Percentiles rank a stretch among this genome's conserved stretches.
phyloP scores from a whole-genome alignment of 2,329 filamentous ascomycete genomes.

The Leptographium procerum region DNA sequence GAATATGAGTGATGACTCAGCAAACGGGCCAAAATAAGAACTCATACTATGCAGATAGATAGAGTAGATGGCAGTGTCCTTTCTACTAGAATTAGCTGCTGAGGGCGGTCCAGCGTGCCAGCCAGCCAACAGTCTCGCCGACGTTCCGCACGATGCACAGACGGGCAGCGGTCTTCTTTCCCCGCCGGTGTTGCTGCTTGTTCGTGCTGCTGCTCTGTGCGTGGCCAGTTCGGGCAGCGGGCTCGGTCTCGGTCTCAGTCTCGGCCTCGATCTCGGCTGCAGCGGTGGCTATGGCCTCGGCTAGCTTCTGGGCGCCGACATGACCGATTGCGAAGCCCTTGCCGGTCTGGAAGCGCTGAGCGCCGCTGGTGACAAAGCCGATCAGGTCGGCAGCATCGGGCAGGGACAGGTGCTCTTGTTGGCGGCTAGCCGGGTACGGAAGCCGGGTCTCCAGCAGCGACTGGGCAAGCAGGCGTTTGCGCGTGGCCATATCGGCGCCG shows the following conservation, averaged over 20 bases:
- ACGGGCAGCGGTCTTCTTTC: slow-evolving; percentile 19
- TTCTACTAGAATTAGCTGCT: slow-evolving; percentile 4
- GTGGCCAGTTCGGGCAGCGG: too few relatives aligned
- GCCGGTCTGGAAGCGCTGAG: slow-evolving; percentile 69
- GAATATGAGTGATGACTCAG: background rate
- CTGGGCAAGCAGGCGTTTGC: slow-evolving; percentile 33
- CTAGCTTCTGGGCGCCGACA: slow-evolving; percentile 40
- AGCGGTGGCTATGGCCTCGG: slow-evolving; percentile 23
- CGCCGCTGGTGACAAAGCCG: slow-evolving; percentile 82
- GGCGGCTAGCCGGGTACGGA: slow-evolving; percentile 22
- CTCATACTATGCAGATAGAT: too few relatives aligned
- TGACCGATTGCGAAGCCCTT: slow-evolving; percentile 65
- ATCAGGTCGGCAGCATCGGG: slow-evolving; percentile 67
- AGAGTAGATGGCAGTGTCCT: too few relatives aligned
- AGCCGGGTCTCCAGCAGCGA: slow-evolving; percentile 32
- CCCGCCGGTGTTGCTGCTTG: background rate
- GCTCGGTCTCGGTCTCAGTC: slow-evolving; percentile 5
- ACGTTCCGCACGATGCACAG: slow-evolving; percentile 74
- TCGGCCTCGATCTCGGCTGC: background rate
- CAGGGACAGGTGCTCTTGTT: slow-evolving; percentile 47
- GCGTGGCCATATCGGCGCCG: slow-evolving; percentile 23
- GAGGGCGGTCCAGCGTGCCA: slow-evolving; percentile 36
- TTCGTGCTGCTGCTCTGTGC: too few relatives aligned
- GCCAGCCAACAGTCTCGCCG: slow-evolving; percentile 65
- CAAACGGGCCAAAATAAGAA: too few relatives aligned